Evolutionary conservation across 2,329 filamentous ascomycete species (phyloP), one percentile per base, ranked within the genome.

Genomic region (Xylaria sp.): DNA sequence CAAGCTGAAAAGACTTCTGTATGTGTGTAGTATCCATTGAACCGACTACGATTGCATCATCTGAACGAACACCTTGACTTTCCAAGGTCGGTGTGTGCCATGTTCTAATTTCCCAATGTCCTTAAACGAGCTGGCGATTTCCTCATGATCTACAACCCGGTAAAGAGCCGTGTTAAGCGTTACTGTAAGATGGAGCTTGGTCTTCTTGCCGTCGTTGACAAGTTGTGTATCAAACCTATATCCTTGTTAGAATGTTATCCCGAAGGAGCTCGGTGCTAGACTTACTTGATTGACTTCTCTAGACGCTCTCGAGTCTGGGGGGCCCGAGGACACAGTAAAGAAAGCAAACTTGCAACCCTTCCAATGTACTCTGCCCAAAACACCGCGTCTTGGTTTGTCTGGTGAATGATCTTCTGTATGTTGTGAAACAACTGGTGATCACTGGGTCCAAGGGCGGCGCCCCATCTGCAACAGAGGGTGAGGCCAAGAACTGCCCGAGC

Each of bases 401-500:
- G 70, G 39, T 71, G 69, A 13, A 80, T 69, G 42, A 84, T 69
- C 13, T 67, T 71, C 39, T 73, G 73, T n/a, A 84, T 70, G 4
- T 75, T 75, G 3, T 67, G 65, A 59, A 78, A 74, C 10, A 83
- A 71, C 51, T 73, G 70, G 11, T 69, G 68, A 61, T 87, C 83
- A 0, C 76, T 70, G 1, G 78, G 77, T 0, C 78, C 78, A 3
- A 85, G 69, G 52, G 83, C 81, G 2, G 84, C 85, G 16, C 86
- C 88, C 85, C 91, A 95, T 65, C 91, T 80, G 51, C 88, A 85
- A 66, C 86, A 91, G 1, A 90, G 78, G 1, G 88, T 81, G 3
- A 96, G 76, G 0, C 85, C 90, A 2, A 96, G 77, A 1, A 90
- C 73, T 0, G 89, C 88, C 10, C 91, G 83, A 54, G 86, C 81